Evolutionary conservation across 169 alveolate species (phyloP), one percentile per base, ranked within the genome.

Genomic region (Cryptosporidium bovis): DNA sequence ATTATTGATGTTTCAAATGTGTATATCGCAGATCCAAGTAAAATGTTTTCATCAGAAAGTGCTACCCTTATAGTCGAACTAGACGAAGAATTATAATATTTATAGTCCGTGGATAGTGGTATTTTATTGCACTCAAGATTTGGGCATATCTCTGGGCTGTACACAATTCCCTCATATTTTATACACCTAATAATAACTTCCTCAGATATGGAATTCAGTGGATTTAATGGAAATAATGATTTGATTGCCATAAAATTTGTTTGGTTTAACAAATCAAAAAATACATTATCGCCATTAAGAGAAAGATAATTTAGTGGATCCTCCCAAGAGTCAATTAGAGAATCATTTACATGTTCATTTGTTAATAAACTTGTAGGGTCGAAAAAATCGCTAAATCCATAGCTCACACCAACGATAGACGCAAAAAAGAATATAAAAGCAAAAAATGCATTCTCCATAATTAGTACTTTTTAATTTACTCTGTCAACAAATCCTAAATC

Each of bases 311-410:
- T 48, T 15, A 16, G 18, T 53, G 71, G 69, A 5, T 60, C 71
- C 20, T 58, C 64, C 85, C 85, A 77, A 8, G 58, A 40, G 36
- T 77, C 85, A 4, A 56, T 60, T 16, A 44, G 27, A 18, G 69
- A 36, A 56, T 56, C 71, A 15, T n/a, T 60, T 13, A 77, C 20
- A 53, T 77, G 15, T 36, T 60, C 71, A 6, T 58, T 58, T 20
- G 62, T 27, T 40, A 77, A 44, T 29, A 77, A 58, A 58, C 85
- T 77, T 1, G 85, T 77, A 6, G 85, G 85, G 36, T 77, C 85
- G 34, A 77, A 77, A 13, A 77, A 33, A 12, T 64, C 85, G 20
- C 64, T 66, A 66, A 16, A n/a, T 53, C 64, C 64, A 53, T 12
- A 53, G 29, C 12, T 53, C 64, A 53, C 64, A 53, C 29, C 33